Percentiles rank a stretch among this genome's conserved stretches.
phyloP scores from a whole-genome alignment of 2,329 filamentous ascomycete species.

The Colletotrichum magnum region DNA sequence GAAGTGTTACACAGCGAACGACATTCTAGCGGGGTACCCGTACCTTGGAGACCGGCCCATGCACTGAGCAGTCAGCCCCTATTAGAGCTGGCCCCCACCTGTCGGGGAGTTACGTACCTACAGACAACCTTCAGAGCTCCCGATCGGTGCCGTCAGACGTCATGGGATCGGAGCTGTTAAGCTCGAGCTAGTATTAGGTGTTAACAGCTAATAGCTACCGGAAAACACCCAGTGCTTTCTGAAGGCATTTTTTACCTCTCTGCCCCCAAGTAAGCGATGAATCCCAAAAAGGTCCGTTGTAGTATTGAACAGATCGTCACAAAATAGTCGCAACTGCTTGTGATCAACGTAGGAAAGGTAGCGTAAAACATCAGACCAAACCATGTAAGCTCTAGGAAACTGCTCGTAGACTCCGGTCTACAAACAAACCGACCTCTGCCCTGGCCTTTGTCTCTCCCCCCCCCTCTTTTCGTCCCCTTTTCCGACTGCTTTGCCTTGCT shows the following conservation, averaged over 20 bases:
- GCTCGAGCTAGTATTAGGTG: constrained; percentile 1
- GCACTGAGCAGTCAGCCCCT: constrained; percentile 14
- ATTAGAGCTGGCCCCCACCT: constrained; percentile 29
- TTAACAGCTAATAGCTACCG: constrained; percentile 7
- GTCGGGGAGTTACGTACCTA: neutral
- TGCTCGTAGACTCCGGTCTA: constrained; percentile 37
- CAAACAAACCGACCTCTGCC: constrained; percentile 24
- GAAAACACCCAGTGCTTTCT: too few species aligned
- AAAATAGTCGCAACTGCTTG: constrained; percentile 6
- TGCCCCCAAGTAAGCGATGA: neutral
- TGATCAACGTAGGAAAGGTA: constrained; percentile 20
- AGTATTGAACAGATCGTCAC: constrained; percentile 9
- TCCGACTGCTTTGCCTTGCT: constrained; percentile 9
- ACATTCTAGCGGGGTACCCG: constrained; percentile 10
- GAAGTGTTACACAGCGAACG: constrained; percentile 23
- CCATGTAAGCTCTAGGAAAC: constrained; percentile 41
- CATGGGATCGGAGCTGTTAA: neutral
- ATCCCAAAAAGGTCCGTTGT: neutral
- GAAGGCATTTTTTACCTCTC: neutral
- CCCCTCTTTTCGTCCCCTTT: constrained; percentile 34
- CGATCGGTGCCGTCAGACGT: too few species aligned
- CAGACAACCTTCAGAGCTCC: too few species aligned
- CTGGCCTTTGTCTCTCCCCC: constrained; percentile 19
- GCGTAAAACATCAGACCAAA: constrained; percentile 31
- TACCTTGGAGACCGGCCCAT: constrained; percentile 8